Percentiles rank a stretch among this genome's conserved stretches.
Evolutionary conservation across 1,139 yeast species (phyloP).

Genomic region (Magnusiomyces magnusii): DNA sequence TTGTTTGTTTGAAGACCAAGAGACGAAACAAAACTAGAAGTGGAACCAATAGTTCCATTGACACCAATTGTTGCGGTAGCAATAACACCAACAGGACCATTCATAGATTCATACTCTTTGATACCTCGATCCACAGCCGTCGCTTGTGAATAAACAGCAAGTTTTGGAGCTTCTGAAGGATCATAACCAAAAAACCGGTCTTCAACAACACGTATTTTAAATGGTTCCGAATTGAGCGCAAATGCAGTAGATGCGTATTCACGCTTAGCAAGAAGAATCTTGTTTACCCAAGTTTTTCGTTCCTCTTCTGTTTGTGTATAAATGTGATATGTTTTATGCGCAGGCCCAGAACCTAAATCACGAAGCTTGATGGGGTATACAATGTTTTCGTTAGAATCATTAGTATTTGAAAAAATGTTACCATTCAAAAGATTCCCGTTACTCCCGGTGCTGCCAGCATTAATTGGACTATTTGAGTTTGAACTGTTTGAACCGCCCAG

Average conservation of each 20-base stretch:
- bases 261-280: conserved; percentile 49
- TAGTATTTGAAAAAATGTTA: neutral
- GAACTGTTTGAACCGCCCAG: neutral
- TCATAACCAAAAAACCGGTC: conserved; percentile 63
- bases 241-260: conserved; percentile 42
- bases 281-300: conserved; percentile 45
- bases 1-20: neutral
- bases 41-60: neutral
- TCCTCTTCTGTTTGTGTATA: conserved; percentile 42
- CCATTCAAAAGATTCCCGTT: conserved; percentile 1
- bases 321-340: conserved; percentile 46
- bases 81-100: conserved; percentile 1
- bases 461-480: conserved; percentile 3
- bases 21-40: neutral
- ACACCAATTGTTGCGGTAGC: neutral
- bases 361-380: conserved; percentile 42
- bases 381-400: conserved; percentile 27
- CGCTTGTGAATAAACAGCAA: conserved; percentile 55
- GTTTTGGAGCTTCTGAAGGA: conserved; percentile 45
- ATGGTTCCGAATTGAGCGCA: conserved; percentile 46
- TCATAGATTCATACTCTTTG: conserved; percentile 21
- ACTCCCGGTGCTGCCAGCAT: conserved; percentile 7
- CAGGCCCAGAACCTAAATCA: conserved; percentile 36
- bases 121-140: conserved; percentile 55
- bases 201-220: conserved; percentile 45